Percentiles rank a stretch among this genome's conserved stretches.
Conservation (phyloP, 805 yeast genomes). For the Wickerhamiella sergipiensis region DNA sequence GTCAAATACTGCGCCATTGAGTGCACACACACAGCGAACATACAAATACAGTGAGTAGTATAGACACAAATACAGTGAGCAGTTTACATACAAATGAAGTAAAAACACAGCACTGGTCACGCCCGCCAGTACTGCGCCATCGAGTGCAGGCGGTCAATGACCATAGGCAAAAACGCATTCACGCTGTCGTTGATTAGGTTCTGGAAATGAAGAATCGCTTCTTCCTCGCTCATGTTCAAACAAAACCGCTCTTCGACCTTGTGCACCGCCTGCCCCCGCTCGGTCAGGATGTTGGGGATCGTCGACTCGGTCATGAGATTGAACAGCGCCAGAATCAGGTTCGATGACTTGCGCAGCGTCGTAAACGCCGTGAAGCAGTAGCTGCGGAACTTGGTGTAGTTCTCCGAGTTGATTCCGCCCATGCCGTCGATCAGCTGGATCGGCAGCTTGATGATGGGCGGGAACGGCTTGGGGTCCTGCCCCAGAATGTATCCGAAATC, state of each 20-base stretch:
- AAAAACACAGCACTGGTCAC: too few relatives aligned
- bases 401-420: constrained; percentile 84
- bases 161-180: constrained; percentile 84
- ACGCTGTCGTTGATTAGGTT: constrained; percentile 88
- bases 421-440: constrained; percentile 95
- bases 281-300: constrained; percentile 77
- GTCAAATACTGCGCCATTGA: too few relatives aligned
- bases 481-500: constrained; percentile 96
- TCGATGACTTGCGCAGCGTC: constrained; percentile 77
- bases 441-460: constrained; percentile 95
- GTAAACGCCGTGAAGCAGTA: constrained; percentile 92
- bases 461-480: constrained; percentile 95
- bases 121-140: constrained; percentile 98
- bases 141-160: constrained; percentile 87
- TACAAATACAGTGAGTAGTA: too few relatives aligned
- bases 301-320: constrained; percentile 89
- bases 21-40: too few relatives aligned
- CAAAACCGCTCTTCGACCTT: constrained; percentile 92
- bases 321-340: constrained; percentile 76
- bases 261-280: constrained; percentile 73
- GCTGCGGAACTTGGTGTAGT: constrained; percentile 74
- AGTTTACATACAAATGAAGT: too few relatives aligned
- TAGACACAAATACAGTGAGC: too few relatives aligned
- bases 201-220: constrained; percentile 90
- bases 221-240: constrained; percentile 87